Conservation (phyloP, 345 rosid genomes). For the Ceriops tagal region DNA sequence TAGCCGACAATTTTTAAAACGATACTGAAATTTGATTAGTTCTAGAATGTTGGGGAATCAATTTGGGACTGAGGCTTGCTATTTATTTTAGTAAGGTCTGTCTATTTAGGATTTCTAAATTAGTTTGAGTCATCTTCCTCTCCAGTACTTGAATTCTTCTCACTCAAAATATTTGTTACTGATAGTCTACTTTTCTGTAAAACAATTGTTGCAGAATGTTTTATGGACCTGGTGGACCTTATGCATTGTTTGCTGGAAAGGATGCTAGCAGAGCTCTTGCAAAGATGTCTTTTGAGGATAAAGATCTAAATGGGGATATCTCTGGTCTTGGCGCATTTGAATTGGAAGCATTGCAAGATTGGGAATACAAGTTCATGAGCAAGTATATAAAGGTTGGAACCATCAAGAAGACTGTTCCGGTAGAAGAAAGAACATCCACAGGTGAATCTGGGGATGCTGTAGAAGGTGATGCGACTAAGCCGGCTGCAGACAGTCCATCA, state of each 20-base stretch:
- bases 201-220: slow-evolving; percentile 62
- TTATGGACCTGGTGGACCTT: slow-evolving; percentile 98
- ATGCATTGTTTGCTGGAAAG: slow-evolving; percentile 92
- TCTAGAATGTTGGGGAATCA: not conserved
- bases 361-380: slow-evolving; percentile 99
- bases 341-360: slow-evolving; percentile 94
- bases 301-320: slow-evolving; percentile 83
- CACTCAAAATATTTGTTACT: not conserved
- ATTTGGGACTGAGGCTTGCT: not conserved
- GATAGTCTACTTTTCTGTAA: not conserved
- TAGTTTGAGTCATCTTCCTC: not conserved
- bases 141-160: not conserved
- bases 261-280: slow-evolving; percentile 99
- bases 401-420: slow-evolving; percentile 47
- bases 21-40: not conserved
- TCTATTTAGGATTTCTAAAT: not conserved
- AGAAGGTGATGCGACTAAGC: slow-evolving; percentile 40
- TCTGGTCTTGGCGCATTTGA: slow-evolving; percentile 97
- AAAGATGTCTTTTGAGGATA: slow-evolving; percentile 95
- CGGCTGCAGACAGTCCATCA: slow-evolving; percentile 23
- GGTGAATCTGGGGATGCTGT: slow-evolving; percentile 40
- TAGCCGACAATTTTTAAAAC: no score
- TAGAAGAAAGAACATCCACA: slow-evolving; percentile 40
- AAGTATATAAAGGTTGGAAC: slow-evolving; percentile 91
- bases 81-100: not conserved